A percentile compares a stretch with the other conserved stretches of the same genome.
Evolutionary conservation across 306 rosid genomes (phyloP).

Genomic region (Sindora glabra): DNA sequence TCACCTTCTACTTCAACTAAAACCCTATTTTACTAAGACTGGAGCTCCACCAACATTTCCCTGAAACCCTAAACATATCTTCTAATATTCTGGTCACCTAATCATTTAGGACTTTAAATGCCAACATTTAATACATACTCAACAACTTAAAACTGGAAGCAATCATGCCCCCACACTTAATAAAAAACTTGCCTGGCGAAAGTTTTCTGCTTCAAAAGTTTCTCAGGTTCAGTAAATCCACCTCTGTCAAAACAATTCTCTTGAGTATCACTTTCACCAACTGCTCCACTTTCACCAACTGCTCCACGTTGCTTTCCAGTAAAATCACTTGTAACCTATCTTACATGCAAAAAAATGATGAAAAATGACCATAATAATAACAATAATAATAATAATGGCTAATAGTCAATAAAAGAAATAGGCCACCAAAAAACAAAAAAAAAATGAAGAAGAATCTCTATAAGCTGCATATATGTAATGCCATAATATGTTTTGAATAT

Average conservation of each 20-base stretch:
- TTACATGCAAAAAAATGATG: slow-evolving; percentile 19
- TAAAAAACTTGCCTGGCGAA: slow-evolving; percentile 60
- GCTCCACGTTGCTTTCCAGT: slow-evolving; percentile 32
- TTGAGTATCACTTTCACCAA: slow-evolving; percentile 26
- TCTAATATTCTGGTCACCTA: too few species aligned
- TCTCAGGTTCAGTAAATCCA: slow-evolving; percentile 62
- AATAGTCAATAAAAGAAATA: background rate
- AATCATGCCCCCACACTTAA: slow-evolving; percentile 13
- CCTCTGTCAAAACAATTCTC: slow-evolving; percentile 31
- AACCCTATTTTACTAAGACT: too few species aligned
- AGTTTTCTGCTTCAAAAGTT: slow-evolving; percentile 76
- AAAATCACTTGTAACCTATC: slow-evolving; percentile 29
- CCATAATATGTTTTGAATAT: too few species aligned
- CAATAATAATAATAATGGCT: background rate
- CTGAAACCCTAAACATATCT: too few species aligned
- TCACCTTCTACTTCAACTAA: too few species aligned
- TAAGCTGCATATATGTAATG: too few species aligned
- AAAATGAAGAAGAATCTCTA: background rate
- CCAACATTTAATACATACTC: background rate
- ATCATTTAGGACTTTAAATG: too few species aligned
- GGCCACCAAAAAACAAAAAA: background rate
- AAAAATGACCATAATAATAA: background rate
- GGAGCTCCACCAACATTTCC: too few species aligned
- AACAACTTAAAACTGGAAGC: background rate
- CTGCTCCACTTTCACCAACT: too few species aligned